These are phyloP conservation scores for Isabelozyma heimii DNA, from an alignment of 805 yeast species.

Conservation along the genomic window DNA sequence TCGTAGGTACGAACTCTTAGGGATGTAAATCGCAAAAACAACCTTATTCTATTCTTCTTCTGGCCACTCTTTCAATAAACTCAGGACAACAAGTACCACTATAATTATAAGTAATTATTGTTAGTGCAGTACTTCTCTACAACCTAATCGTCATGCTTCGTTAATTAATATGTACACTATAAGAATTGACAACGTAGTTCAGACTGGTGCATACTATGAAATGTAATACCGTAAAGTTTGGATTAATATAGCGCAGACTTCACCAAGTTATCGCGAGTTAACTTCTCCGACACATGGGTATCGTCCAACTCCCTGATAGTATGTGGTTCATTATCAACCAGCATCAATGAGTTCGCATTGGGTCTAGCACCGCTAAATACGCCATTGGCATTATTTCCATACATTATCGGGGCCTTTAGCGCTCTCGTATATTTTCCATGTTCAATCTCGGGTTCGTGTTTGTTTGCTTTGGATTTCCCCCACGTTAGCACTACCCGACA, in stretches of 20 bases:
- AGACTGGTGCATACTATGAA: too few species aligned
- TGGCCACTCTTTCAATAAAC: too few species aligned
- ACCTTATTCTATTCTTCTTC: too few species aligned
- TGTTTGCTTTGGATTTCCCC: conserved; percentile 20
- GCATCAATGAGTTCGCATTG: conserved; percentile 6
- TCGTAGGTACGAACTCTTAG: too few species aligned
- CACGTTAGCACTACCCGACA: conserved; percentile 26
- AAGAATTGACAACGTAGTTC: conserved; percentile 4
- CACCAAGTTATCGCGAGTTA: conserved; percentile 4
- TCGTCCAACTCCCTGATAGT: conserved; percentile 16
- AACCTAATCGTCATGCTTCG: not conserved
- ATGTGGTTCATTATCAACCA: conserved; percentile 13
- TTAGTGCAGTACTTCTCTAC: too few species aligned
- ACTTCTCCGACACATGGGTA: conserved; percentile 11
- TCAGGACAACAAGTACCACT: too few species aligned
- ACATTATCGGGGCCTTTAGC: conserved; percentile 15
- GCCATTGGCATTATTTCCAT: conserved; percentile 7
- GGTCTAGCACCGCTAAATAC: conserved; percentile 2
- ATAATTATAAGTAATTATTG: too few species aligned
- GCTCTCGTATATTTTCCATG: conserved; percentile 8
- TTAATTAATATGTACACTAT: not conserved
- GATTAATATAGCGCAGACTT: not conserved
- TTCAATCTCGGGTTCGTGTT: conserved; percentile 5
- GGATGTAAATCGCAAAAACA: too few species aligned
- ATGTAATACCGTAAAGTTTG: too few species aligned